Base-by-base conservation (phyloP, 805 yeast genomes). In the Vanderwaltozyma yarrowii region DNA sequence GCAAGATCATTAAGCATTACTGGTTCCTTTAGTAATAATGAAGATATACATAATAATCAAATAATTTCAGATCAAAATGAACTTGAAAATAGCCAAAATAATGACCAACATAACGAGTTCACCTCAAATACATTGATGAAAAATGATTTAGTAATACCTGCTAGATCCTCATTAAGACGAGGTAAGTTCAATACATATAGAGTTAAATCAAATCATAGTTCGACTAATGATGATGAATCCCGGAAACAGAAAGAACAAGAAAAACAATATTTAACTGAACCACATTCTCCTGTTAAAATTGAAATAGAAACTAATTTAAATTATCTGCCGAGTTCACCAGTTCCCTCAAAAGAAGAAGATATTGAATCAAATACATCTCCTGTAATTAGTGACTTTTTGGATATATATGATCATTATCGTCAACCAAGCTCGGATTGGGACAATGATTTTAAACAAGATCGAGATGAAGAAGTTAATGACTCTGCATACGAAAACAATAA, bases 1-100 rank as follows among this genome's bases (percentile, higher is more conserved):
- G 94, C 94, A 0, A 66, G 92, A 49, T 76, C 92, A 1, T 66
- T 85, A 35, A 79, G 89, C 2, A 71, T 83, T 29, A 71, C 79
- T 0, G 73, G 84, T 1, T 63, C 79, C 81, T 82, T 27, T 16
- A 13, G 21, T 17, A 21, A 15, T 11, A 30, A 15, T 16, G 16
- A 29, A 2, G 2, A 14, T 14, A 2, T 7, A 9, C 2, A 13
- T 23, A 21, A 14, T n/a, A 20, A n/a, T 6, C 12, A 27, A 45
- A 41, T 9, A 50, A 45, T n/a, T 20, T 11, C 25, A 20, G 6
- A 4, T 13, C 9, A 20, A 19, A n/a, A 20, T 3, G 10, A 31
- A n/a, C 13, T 5, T 13, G 12, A 4, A n/a, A 19, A 19, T 20
- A 23, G 30, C 20, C 6, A 24, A 8, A 12, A 7, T 12, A 24